phyloP scores from a whole-genome alignment of 2,329 filamentous ascomycete species.

The Cryoendolithus antarcticus region DNA sequence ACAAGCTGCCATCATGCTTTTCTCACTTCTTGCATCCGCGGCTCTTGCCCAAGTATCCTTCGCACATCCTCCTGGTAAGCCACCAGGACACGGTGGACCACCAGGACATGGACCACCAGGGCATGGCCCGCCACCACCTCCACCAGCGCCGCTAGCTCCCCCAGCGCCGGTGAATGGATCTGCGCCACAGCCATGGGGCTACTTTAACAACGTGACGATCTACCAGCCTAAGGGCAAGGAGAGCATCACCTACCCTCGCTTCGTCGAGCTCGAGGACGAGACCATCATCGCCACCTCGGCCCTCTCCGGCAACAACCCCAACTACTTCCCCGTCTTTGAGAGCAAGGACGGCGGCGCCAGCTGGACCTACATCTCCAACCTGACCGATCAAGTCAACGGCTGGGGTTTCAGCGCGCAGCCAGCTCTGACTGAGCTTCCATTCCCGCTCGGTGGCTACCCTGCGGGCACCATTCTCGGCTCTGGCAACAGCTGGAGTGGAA shows the following conservation, averaged over 20 bases:
- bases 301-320: slow-evolving; percentile 4
- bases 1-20: background rate
- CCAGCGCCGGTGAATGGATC: too few species aligned
- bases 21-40: slow-evolving; percentile 2
- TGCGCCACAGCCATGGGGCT: slow-evolving; percentile 5
- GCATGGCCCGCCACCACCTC: too few species aligned
- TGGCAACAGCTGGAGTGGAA: slow-evolving; percentile 8
- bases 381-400: slow-evolving; percentile 9
- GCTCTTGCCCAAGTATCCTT: slow-evolving; percentile 3
- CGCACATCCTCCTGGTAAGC: slow-evolving; percentile 1
- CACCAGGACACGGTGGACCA: background rate
- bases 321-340: slow-evolving; percentile 8
- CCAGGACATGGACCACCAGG: too few species aligned
- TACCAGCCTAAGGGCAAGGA: slow-evolving; percentile 6
- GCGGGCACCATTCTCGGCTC: slow-evolving; percentile 7
- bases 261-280: slow-evolving; percentile 5
- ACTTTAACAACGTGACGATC: slow-evolving; percentile 8
- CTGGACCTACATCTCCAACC: slow-evolving; percentile 9
- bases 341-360: slow-evolving; percentile 7
- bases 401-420: slow-evolving; percentile 9
- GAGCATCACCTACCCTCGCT: slow-evolving; percentile 6
- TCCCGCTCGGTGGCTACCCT: slow-evolving; percentile 3
- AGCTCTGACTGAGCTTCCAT: slow-evolving; percentile 4
- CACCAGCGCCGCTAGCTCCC: too few species aligned
- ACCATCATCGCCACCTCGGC: slow-evolving; percentile 7